Base-by-base conservation (phyloP, 202 grass and related monocot species). In the Setaria viridis region DNA sequence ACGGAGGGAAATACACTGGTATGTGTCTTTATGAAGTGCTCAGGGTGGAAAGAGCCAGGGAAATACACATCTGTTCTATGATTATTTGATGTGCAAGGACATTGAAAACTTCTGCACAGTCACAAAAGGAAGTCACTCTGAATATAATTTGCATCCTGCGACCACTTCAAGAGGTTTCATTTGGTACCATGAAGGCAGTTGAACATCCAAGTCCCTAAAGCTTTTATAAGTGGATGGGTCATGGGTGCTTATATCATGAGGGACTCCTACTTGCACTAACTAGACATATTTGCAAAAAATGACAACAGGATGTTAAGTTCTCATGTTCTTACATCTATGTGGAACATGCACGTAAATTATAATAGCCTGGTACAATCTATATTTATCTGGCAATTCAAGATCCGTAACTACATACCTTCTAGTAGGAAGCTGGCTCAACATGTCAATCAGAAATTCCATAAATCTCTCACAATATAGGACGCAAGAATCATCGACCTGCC, bases 371-470 rank as follows among this genome's bases (percentile, higher is more conserved):
- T 85, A 74, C 54, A 85, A 75, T 62, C 13, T 82, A 67, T 45
- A 37, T 7, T n/a, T 68, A 46, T 48, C 68, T 69, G 62, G 29
- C 47, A 78, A 41, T 39, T 64, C 55, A 32, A 62, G 9, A 83
- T 19, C 75, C 87, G 68, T 78, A 91, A 75, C 14, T 42, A 67
- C 71, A 56, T 84, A 96, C 94, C 97, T 85, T 87, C 97, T 96
- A 51, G 97, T 99, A 72, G 93, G 97, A 69, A 99, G 90, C 87
- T 99, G 97, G 85, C 97, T 99, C 92, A 99, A 84, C 77, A 99
- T 89, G 94, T 99, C 97, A 79, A 99, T 99, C 87, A 99, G 67
- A 87, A 99, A 99, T 82, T 99, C 97, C 91, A 94, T 96, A 86
- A 99, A 99, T 79, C 97, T 93, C 83, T 99, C 97, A 20, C 97